These are phyloP conservation scores for Linum lewisii DNA, from an alignment of 345 rosid species.

Conservation along the genomic window DNA sequence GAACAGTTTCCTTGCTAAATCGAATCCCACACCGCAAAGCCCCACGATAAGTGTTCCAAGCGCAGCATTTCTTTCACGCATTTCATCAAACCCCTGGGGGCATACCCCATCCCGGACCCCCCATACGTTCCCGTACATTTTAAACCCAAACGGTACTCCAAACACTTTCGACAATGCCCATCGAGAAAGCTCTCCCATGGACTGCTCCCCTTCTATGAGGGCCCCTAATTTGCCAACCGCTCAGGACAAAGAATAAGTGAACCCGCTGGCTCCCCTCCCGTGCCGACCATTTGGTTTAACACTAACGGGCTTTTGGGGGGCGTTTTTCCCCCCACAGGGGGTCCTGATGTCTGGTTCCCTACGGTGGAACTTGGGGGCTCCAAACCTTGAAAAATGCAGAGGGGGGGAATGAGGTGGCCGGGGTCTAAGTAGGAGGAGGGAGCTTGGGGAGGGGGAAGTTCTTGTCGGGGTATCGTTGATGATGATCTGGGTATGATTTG, in stretches of 20 bases:
- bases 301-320: conserved; percentile 22
- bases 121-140: conserved; percentile 22
- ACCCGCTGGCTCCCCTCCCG: conserved; percentile 28
- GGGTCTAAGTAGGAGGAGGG: conserved; percentile 21
- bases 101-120: conserved; percentile 12
- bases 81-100: conserved; percentile 33
- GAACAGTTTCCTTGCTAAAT: conserved; percentile 20
- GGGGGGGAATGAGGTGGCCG: conserved; percentile 14
- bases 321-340: conserved; percentile 17
- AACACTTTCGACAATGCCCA: conserved; percentile 34
- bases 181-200: conserved; percentile 31
- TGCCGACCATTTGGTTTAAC: conserved; percentile 28
- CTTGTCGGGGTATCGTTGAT: conserved; percentile 27
- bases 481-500: conserved; percentile 28
- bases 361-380: conserved; percentile 26
- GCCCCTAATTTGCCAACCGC: conserved; percentile 27
- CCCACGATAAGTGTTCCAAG: conserved; percentile 34
- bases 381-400: conserved; percentile 14
- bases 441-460: conserved; percentile 25
- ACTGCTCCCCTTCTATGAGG: conserved; percentile 37
- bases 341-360: conserved; percentile 49
- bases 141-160: conserved; percentile 34
- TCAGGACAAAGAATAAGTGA: conserved; percentile 39
- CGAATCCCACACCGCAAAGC: conserved; percentile 22
- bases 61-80: conserved; percentile 25